phyloP scores from a whole-genome alignment of 768 basidiomycete genomes.

The Russula virescens region DNA sequence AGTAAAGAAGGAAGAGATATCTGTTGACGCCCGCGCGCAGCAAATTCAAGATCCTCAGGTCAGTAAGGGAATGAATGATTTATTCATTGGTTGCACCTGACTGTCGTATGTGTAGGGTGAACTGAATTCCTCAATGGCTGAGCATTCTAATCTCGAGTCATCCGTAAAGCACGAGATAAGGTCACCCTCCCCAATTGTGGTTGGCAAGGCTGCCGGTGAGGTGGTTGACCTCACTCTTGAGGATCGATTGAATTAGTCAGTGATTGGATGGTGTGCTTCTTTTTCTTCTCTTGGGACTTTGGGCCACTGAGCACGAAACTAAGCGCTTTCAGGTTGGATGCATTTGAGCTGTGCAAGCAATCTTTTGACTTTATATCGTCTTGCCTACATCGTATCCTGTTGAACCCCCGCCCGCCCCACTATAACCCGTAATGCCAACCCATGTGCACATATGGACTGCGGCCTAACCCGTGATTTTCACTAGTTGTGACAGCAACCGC shows the following conservation, averaged over 20 bases:
- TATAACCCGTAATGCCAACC: too few species aligned
- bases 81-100: not conserved
- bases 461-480: too few species aligned
- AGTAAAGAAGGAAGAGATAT: conserved; percentile 1
- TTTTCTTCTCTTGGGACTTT: too few species aligned
- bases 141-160: not conserved
- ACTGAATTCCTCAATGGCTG: not conserved
- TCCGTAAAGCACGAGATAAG: conserved; percentile 6
- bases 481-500: too few species aligned
- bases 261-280: too few species aligned
- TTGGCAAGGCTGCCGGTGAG: not conserved
- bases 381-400: too few species aligned
- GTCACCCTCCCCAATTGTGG: conserved; percentile 5
- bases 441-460: too few species aligned
- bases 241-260: conserved; percentile 1
- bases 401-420: too few species aligned
- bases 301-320: too few species aligned
- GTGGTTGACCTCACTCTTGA: conserved; percentile 15
- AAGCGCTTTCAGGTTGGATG: too few species aligned
- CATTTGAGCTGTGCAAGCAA: too few species aligned
- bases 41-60: conserved; percentile 15
- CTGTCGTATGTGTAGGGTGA: conserved; percentile 2
- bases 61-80: not conserved
- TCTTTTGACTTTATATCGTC: too few species aligned
- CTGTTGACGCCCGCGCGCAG: not conserved